Evolutionary conservation across 2,329 filamentous ascomycete genomes (phyloP).

Genomic region (Penicillium sp.): DNA sequence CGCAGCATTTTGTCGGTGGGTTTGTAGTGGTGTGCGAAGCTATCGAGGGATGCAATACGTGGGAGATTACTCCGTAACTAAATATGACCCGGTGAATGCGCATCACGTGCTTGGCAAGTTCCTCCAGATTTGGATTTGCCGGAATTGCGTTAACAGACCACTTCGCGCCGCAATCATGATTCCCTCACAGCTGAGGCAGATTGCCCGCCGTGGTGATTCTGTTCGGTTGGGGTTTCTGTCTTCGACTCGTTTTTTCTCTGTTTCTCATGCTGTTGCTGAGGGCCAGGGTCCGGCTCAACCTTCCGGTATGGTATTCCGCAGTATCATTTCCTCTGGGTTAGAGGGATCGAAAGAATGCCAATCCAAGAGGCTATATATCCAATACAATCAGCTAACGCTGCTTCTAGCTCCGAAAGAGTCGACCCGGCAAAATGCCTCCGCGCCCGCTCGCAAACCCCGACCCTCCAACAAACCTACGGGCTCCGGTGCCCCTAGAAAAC

Average conservation of each 20-base stretch:
- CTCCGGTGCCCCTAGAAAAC: constrained; percentile 10
- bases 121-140: constrained; percentile 5
- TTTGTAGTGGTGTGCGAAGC: not conserved
- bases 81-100: too few species aligned
- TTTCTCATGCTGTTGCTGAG: constrained; percentile 12
- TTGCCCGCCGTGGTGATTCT: constrained; percentile 11
- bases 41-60: not conserved
- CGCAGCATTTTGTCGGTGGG: constrained; percentile 44
- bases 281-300: constrained; percentile 14
- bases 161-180: constrained; percentile 23
- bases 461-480: constrained; percentile 13
- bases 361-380: too few species aligned
- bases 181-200: constrained; percentile 22
- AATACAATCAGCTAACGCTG: not conserved
- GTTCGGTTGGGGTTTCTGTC: constrained; percentile 10
- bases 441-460: constrained; percentile 17
- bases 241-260: constrained; percentile 27
- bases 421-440: too few species aligned
- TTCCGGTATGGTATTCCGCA: constrained; percentile 21
- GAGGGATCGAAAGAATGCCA: too few species aligned
- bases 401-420: too few species aligned
- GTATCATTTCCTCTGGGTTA: not conserved
- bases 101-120: constrained; percentile 1
- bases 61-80: too few species aligned
- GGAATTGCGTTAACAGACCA: constrained; percentile 1